Evolutionary conservation across 371 early-diverging fungal species (phyloP).

Genomic region (Mucor racemosus): DNA sequence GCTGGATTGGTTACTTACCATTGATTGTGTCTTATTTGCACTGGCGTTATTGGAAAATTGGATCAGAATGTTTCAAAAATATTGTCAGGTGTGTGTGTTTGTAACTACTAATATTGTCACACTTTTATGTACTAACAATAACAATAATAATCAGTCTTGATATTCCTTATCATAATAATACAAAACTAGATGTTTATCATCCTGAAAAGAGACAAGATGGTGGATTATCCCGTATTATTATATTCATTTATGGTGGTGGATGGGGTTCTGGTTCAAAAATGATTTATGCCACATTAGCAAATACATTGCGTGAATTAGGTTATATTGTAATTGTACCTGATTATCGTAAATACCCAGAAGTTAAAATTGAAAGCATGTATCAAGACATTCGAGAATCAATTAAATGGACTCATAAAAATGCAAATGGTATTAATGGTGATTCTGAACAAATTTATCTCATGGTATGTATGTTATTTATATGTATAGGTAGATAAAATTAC

Average conservation of each 20-base stretch:
- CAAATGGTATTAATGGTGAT: constrained; percentile 55
- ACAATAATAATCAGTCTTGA: constrained; percentile 27
- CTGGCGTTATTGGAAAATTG: constrained; percentile 48
- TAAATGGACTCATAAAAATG: constrained; percentile 63
- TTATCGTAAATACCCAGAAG: constrained; percentile 72
- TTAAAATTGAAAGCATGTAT: constrained; percentile 61
- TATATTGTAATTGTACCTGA: constrained; percentile 79
- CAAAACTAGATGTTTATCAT: constrained; percentile 45
- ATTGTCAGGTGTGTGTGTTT: constrained; percentile 43
- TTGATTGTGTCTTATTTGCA: constrained; percentile 40
- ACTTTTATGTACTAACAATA: background rate
- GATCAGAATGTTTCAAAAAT: constrained; percentile 35
- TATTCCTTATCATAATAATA: constrained; percentile 34
- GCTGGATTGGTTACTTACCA: constrained; percentile 43
- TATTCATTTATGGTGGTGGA: constrained; percentile 78
- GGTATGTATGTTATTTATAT: constrained; percentile 35
- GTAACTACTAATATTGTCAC: background rate
- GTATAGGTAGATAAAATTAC: background rate
- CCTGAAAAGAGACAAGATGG: constrained; percentile 22
- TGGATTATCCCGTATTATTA: constrained; percentile 58
- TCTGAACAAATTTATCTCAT: constrained; percentile 60
- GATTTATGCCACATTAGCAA: constrained; percentile 68
- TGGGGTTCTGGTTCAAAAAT: constrained; percentile 70
- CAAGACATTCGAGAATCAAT: constrained; percentile 67
- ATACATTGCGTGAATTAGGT: constrained; percentile 65